These are phyloP conservation scores for Fusarium circinatum DNA, from an alignment of 2,329 filamentous ascomycete species.

Conservation along the genomic window DNA sequence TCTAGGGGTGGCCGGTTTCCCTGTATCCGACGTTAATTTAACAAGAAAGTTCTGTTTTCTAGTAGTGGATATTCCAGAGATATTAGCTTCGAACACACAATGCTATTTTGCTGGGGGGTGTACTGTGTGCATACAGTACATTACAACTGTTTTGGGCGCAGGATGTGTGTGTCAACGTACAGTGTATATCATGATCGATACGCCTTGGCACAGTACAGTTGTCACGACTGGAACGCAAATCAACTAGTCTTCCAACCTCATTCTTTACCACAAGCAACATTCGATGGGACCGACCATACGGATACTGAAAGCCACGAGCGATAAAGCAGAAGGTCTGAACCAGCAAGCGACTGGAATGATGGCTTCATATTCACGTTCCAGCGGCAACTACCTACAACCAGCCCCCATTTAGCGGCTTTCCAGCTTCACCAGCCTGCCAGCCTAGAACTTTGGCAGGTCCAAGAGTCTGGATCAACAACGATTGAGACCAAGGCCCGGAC, in stretches of 20 bases:
- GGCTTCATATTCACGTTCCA: neutral
- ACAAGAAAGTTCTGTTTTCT: neutral
- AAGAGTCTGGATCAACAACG: neutral
- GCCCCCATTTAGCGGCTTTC: neutral
- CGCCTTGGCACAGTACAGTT: neutral
- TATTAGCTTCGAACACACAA: neutral
- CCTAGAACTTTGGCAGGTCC: neutral
- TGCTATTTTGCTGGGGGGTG: neutral
- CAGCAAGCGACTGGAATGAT: slow-evolving; percentile 6
- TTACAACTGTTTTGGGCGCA: neutral
- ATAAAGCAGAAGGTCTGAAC: too few species aligned
- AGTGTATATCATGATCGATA: neutral
- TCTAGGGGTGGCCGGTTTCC: too few species aligned
- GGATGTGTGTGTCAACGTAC: neutral
- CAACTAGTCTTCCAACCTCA: neutral
- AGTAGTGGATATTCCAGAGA: neutral
- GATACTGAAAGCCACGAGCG: neutral
- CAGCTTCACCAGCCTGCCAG: neutral
- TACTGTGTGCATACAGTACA: neutral
- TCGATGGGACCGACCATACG: too few species aligned
- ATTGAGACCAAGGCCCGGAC: neutral
- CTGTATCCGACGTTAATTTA: too few species aligned
- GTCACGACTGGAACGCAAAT: neutral
- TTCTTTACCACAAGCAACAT: neutral
- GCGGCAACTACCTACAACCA: neutral